These are phyloP conservation scores for Pulveroboletus sp. DNA, from an alignment of 768 basidiomycete species.

Conservation along the genomic window DNA sequence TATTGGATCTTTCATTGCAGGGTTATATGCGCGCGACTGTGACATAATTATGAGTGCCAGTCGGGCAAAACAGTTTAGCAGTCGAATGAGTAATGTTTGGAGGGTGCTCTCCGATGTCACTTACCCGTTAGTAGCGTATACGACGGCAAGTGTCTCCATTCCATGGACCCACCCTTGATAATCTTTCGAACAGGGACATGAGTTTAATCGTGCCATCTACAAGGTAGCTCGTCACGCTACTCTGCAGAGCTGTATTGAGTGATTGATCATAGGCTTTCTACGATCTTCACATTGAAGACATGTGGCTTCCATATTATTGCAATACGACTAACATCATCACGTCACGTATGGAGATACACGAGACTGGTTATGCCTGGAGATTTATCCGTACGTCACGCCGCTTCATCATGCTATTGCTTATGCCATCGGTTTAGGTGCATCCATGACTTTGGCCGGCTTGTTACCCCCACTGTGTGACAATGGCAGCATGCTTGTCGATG, in stretches of 20 bases:
- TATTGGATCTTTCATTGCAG: constrained; percentile 91
- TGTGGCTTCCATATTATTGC: constrained; percentile 99
- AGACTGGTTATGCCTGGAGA: constrained; percentile 98
- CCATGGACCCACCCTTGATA: not conserved
- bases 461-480: constrained; percentile 94
- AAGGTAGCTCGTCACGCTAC: constrained; percentile 47
- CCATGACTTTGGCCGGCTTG: constrained; percentile 95
- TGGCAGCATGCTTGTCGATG: constrained; percentile 89
- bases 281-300: constrained; percentile 92
- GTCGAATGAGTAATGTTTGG: constrained; percentile 93
- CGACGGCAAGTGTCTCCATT: constrained; percentile 47
- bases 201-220: constrained; percentile 93
- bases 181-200: constrained; percentile 65
- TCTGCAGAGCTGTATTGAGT: constrained; percentile 5
- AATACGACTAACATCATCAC: constrained; percentile 97
- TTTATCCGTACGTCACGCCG: constrained; percentile 62
- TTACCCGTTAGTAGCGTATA: constrained; percentile 74
- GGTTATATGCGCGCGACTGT: constrained; percentile 91
- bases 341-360: constrained; percentile 95
- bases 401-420: not conserved
- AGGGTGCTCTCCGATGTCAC: constrained; percentile 89
- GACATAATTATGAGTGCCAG: constrained; percentile 84
- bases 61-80: constrained; percentile 88
- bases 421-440: constrained; percentile 62
- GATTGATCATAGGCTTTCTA: constrained; percentile 76